Evolutionary conservation across 257 asterid genomes (phyloP).

Genomic region (Lantana camara): DNA sequence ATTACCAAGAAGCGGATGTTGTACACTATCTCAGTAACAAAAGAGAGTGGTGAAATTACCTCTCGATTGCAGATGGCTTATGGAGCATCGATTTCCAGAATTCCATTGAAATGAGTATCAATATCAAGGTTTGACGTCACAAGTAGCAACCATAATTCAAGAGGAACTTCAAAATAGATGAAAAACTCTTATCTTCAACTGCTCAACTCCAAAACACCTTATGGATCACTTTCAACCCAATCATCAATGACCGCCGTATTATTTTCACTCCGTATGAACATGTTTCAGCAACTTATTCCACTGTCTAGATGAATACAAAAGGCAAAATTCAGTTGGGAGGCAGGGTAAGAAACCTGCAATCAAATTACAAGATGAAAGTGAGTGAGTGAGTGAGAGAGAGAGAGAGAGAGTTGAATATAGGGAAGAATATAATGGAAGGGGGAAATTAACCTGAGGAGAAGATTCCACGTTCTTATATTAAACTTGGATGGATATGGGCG

Average conservation of each 20-base stretch:
- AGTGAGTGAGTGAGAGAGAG: neutral
- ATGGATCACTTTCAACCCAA: slow-evolving; percentile 31
- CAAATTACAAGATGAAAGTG: slow-evolving; percentile 9
- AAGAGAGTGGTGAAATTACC: slow-evolving; percentile 31
- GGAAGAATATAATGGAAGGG: no score
- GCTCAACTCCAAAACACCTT: no score
- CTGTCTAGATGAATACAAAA: slow-evolving; percentile 28
- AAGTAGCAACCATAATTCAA: slow-evolving; percentile 7
- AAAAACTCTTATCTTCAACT: neutral
- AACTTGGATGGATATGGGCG: slow-evolving; percentile 1
- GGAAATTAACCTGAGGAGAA: slow-evolving; percentile 33
- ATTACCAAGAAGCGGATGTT: no score
- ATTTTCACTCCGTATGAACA: slow-evolving; percentile 22
- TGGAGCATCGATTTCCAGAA: slow-evolving; percentile 16
- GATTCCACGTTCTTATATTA: slow-evolving; percentile 16
- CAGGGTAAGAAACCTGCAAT: slow-evolving; percentile 43
- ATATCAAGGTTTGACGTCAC: slow-evolving; percentile 1
- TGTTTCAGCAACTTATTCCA: slow-evolving; percentile 37
- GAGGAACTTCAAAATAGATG: slow-evolving; percentile 1
- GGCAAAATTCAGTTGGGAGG: slow-evolving; percentile 27
- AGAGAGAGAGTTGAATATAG: neutral
- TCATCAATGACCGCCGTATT: slow-evolving; percentile 20
- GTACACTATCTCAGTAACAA: no score
- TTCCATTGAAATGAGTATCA: slow-evolving; percentile 15
- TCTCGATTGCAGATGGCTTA: slow-evolving; percentile 21